Evolutionary conservation across 345 rosid species (phyloP).

Genomic region (Bretschneidera sinensis): DNA sequence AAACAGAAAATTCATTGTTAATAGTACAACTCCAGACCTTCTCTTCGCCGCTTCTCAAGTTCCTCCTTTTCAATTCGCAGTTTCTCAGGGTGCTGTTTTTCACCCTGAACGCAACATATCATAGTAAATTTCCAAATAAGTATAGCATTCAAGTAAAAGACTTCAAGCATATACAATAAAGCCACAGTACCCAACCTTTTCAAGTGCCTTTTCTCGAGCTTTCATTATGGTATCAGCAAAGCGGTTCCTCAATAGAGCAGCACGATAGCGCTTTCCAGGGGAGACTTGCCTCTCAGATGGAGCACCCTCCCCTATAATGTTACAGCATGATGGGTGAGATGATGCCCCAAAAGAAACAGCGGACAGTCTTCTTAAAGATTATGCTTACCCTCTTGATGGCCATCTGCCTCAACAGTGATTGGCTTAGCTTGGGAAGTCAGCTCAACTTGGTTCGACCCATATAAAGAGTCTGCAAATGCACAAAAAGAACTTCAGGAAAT

Average conservation of each 20-base stretch:
- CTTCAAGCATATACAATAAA: not conserved
- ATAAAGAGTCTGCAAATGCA: slow-evolving; percentile 41
- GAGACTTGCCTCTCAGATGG: slow-evolving; percentile 77
- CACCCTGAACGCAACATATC: slow-evolving; percentile 44
- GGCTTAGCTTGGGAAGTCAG: slow-evolving; percentile 37
- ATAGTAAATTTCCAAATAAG: not conserved
- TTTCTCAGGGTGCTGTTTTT: slow-evolving; percentile 75
- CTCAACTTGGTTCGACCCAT: slow-evolving; percentile 34
- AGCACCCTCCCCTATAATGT: slow-evolving; percentile 70
- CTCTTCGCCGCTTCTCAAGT: slow-evolving; percentile 67
- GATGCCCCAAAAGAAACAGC: slow-evolving; percentile 42
- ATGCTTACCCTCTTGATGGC: slow-evolving; percentile 72
- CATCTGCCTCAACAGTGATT: slow-evolving; percentile 36
- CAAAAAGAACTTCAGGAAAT: slow-evolving; percentile 15
- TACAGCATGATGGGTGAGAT: slow-evolving; percentile 49
- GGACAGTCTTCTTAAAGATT: slow-evolving; percentile 37
- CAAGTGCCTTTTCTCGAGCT: slow-evolving; percentile 81
- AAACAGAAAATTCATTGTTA: slow-evolving; percentile 3
- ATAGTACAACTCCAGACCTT: slow-evolving; percentile 42
- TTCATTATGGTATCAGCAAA: slow-evolving; percentile 90
- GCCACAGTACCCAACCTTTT: slow-evolving; percentile 45
- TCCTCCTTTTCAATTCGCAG: slow-evolving; percentile 68
- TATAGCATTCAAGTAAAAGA: not conserved
- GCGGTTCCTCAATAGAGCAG: slow-evolving; percentile 73
- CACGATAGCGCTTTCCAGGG: slow-evolving; percentile 82